Base-by-base conservation (phyloP, 163 green algal genomes). In the Prototheca cutis region DNA sequence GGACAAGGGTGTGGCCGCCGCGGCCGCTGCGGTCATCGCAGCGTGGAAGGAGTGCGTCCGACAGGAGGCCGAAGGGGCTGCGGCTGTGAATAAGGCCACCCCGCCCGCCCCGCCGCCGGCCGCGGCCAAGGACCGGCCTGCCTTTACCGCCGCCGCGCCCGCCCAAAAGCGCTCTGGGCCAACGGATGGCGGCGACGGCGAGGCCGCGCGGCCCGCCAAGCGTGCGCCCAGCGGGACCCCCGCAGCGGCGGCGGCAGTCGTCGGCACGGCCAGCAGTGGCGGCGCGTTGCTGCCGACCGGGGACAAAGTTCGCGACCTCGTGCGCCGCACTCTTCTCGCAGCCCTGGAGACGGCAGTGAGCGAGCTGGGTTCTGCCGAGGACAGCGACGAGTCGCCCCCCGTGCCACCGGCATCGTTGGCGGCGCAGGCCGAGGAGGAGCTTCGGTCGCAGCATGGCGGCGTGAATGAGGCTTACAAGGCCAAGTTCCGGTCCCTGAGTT, bases 391-490 rank as follows among this genome's bases (percentile, higher is more conserved):
- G 29, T 8, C 15, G 23, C 6, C 55, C n/a, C 8, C 4, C 55
- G 17, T 13, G 19, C 10, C 53, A 19, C 54, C 54, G 19, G 55
- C 40, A 1, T 6, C 49, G 67, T 48, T 65, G 10, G 80, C 75
- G 3, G 66, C 91, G 61, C 75, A 53, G 33, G 63, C 63, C 34
- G 62, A 70, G 53, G 15, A 19, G n/a, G 62, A 29, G 28, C 53
- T 70, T 15, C 53, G 25, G 32, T n/a, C n/a, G 10, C 48, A 29
- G 15, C 29, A 33, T 6, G 74, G 72, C 24, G 81, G 70, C 29
- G 72, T 87, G 21, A 84, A 69, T 28, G 68, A 75, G 45, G 67
- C 81, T 59, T 97, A 95, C 79, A 94, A 94, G 59, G 77, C 86
- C 45, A 87, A 90, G 59, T 85, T 89, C 58, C 77, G 91, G 25